Evolutionary conservation across 2,329 filamentous ascomycete genomes (phyloP).

Genomic region (Coniella lustricola): DNA sequence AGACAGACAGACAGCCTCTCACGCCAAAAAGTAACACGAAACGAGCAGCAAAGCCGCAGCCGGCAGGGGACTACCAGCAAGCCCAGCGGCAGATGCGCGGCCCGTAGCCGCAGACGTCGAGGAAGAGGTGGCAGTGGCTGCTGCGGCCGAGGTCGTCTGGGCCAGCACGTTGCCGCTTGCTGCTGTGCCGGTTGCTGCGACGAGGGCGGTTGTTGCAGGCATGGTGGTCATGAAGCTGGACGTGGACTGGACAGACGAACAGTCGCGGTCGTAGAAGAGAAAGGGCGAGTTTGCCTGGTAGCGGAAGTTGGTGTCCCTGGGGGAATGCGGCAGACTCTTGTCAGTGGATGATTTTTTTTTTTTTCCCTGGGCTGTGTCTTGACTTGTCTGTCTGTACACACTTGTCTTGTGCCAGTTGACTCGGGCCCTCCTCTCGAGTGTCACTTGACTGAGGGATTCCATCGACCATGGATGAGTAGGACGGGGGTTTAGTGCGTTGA

Average conservation of each 20-base stretch:
- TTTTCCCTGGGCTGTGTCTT: not conserved
- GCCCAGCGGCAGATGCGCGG: too few species aligned
- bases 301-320: conserved; percentile 12
- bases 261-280: conserved; percentile 16
- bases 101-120: too few species aligned
- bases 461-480: too few species aligned
- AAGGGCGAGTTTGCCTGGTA: conserved; percentile 10
- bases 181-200: not conserved
- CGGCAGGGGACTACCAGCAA: too few species aligned
- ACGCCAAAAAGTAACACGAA: too few species aligned
- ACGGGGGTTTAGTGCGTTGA: too few species aligned
- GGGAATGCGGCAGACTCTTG: too few species aligned
- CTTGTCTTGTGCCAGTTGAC: too few species aligned
- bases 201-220: not conserved
- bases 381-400: too few species aligned
- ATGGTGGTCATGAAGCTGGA: conserved; percentile 10
- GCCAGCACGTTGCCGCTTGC: not conserved
- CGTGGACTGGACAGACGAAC: conserved; percentile 5
- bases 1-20: too few species aligned
- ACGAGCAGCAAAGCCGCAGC: not conserved
- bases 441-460: too few species aligned
- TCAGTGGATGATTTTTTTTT: not conserved
- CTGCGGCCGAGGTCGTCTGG: not conserved
- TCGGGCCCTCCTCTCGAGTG: too few species aligned
- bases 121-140: not conserved